Base-by-base conservation (phyloP, 140 eudicot genomes). In the Oenanthe javanica region DNA sequence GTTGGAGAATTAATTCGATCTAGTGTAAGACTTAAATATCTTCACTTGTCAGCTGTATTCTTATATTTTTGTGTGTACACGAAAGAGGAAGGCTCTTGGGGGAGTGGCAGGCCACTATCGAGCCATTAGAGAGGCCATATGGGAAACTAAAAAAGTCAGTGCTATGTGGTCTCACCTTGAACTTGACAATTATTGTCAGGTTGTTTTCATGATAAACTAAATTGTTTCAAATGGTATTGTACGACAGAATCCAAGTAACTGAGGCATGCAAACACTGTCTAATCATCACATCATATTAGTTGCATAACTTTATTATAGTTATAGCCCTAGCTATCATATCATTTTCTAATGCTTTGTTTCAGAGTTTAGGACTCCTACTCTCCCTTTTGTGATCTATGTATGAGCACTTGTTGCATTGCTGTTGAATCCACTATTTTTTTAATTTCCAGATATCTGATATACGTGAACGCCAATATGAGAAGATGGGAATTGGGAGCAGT, bases 401-500 rank as follows among this genome's bases (percentile, higher is more conserved):
- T 42, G 45, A 42, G 45, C 38, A 63, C 15, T 23, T 63, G 67
- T 63, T 63, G 15, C 5, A 63, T 63, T 63, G 36, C 38, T 3
- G 15, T 63, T 23, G 69, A 61, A n/a, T 61, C 13, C 36, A 6
- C 14, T 31, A 36, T 61, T 8, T 63, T 23, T 63, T 23, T 23
- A 2, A 9, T 4, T 61, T 72, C 75, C 89, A 94, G 97, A 84
- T 94, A 81, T 94, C 98, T 81, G 98, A 94, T 87, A 89, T 94
- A 82, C 96, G 98, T 48, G 98, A 94, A 81, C 89, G 55, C 4
- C 90, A 87, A 72, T 94, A 94, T 85, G 98, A 94, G 88, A 94
- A 90, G 84, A 94, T 87, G 93, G 98, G 98, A 81, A 94, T 92
- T 79, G 98, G 98, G 70, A 94, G 98, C 90, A 94, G 98, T 87